Base-by-base conservation (phyloP, 345 rosid species). In the Draba incana region DNA sequence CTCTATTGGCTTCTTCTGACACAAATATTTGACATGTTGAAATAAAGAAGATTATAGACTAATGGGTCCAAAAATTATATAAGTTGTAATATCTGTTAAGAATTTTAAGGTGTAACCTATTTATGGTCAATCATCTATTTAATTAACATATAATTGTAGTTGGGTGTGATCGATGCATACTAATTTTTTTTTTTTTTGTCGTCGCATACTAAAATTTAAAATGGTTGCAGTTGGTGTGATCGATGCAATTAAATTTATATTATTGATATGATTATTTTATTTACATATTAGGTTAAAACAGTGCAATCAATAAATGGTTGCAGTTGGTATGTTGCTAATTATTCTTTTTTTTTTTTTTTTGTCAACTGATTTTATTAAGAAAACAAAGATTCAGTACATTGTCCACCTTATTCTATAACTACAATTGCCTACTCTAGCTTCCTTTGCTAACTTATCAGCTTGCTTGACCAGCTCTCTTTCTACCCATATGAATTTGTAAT, bases 41-140 rank as follows among this genome's bases (percentile, higher is more conserved):
- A 45, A 16, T 31, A 20, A 8, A 15, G 10, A 8, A 8, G 15
- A 15, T 15, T 30, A 45, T 15, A 54, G 54, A 35, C 42, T 30
- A 27, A 44, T 31, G 44, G 20, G 54, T 62, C 55, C 43, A 62
- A 46, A 33, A 2, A 27, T 5, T 15, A 3, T 14, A 10, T 35
- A 16, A 12, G 55, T 46, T 16, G 30, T 13, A 31, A 8, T 62
- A 53, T 45, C 4, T 67, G 46, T 56, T 56, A 20, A 24, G 31
- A 68, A 68, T 47, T 11, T 57, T 14, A 7, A 68, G 72, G 50
- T 52, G 15, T 12, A 38, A 68, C 10, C 9, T 37, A 47, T 16
- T 27, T 38, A 47, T 16, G 25, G 50, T 42, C 38, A 37, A 23
- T 13, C n/a, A 45, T 53, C 24, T 65, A 9, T 42, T 1, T 31